Evolutionary conservation across 2,329 filamentous ascomycete species (phyloP).

Genomic region (Paracoccidioides lutzii): DNA sequence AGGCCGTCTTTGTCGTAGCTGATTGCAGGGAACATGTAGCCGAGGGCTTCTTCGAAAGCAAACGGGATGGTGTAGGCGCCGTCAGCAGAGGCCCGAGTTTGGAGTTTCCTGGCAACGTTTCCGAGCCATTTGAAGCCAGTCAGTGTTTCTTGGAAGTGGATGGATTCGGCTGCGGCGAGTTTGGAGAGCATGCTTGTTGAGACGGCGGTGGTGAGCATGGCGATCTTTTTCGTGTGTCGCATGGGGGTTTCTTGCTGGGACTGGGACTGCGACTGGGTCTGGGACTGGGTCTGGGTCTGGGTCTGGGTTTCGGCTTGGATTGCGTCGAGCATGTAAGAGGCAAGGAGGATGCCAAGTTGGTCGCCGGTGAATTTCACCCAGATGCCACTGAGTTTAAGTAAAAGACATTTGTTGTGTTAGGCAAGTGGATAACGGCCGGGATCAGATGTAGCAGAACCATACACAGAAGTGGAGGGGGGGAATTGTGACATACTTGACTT

Average conservation of each 20-base stretch:
- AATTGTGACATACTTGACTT: constrained; percentile 30
- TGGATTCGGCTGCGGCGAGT: constrained; percentile 43
- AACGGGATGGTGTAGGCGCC: constrained; percentile 40
- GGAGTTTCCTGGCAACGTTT: constrained; percentile 44
- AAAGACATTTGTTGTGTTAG: neutral
- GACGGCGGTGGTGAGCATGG: constrained; percentile 50
- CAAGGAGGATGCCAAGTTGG: constrained; percentile 49
- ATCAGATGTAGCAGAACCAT: neutral
- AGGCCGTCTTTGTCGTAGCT: constrained; percentile 55
- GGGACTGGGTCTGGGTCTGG: no score
- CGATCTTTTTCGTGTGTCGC: constrained; percentile 26
- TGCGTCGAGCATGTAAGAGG: constrained; percentile 43
- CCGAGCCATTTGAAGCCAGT: constrained; percentile 59
- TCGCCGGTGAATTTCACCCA: constrained; percentile 55
- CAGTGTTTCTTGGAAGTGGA: constrained; percentile 48
- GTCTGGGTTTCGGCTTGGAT: constrained; percentile 6
- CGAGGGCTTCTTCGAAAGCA: constrained; percentile 54
- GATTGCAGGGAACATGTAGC: constrained; percentile 52
- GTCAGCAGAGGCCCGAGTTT: constrained; percentile 12
- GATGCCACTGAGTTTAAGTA: constrained; percentile 23
- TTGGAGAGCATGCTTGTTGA: constrained; percentile 50
- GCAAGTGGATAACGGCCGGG: neutral
- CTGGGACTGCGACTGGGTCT: no score
- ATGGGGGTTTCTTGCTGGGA: constrained; percentile 18
- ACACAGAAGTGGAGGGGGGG: neutral